Evolutionary conservation across 2,329 filamentous ascomycete genomes (phyloP).

Genomic region (Bipolaris sorokiniana): DNA sequence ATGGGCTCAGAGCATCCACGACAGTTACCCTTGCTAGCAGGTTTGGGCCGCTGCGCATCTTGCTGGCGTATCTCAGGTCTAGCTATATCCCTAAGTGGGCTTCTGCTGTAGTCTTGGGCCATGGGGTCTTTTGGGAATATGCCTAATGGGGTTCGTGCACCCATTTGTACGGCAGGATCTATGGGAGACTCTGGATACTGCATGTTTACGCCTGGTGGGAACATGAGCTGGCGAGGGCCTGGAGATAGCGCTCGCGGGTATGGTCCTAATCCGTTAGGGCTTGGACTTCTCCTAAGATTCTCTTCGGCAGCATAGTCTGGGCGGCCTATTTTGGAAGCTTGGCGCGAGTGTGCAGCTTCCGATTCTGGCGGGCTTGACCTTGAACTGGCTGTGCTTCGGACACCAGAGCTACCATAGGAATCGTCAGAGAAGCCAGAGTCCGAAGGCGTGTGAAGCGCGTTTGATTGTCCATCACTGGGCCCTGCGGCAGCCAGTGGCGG

Average conservation of each 20-base stretch:
- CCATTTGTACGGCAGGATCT: slow-evolving; percentile 50
- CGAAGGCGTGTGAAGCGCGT: slow-evolving; percentile 46
- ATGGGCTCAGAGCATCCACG: slow-evolving; percentile 81
- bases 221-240: slow-evolving; percentile 15
- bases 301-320: slow-evolving; percentile 33
- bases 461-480: slow-evolving; percentile 34
- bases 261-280: slow-evolving; percentile 37
- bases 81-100: slow-evolving; percentile 19
- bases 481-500: slow-evolving; percentile 28
- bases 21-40: slow-evolving; percentile 73
- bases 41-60: slow-evolving; percentile 35
- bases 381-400: slow-evolving; percentile 45
- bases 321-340: slow-evolving; percentile 37
- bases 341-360: slow-evolving; percentile 43
- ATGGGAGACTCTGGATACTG: slow-evolving; percentile 47
- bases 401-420: slow-evolving; percentile 44
- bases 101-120: slow-evolving; percentile 20
- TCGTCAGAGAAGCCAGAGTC: slow-evolving; percentile 51
- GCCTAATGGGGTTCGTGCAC: slow-evolving; percentile 29
- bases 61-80: slow-evolving; percentile 24
- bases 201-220: slow-evolving; percentile 16
- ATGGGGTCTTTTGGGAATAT: slow-evolving; percentile 15
- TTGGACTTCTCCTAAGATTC: slow-evolving; percentile 33
- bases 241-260: slow-evolving; percentile 31
- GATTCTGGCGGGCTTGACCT: slow-evolving; percentile 49